These are phyloP conservation scores for Lophium mytilinum DNA, from an alignment of 495 filamentous ascomycete species.

Conservation along the genomic window DNA sequence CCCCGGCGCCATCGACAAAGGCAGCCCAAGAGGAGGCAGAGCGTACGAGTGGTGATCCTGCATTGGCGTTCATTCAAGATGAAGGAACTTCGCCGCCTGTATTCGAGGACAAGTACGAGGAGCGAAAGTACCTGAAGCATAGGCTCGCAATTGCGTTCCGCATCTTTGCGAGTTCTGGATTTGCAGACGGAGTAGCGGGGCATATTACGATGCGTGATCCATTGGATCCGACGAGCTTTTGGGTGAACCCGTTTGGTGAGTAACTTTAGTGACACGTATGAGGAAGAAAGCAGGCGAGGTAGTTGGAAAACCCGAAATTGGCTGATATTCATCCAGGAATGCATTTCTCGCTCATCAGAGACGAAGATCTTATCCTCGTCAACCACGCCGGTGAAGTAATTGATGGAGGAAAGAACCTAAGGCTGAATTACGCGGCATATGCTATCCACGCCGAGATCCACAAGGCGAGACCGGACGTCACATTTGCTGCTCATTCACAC, in stretches of 20 bases:
- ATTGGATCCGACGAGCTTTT: conserved; percentile 12
- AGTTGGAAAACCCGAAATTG: not conserved
- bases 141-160: conserved; percentile 66
- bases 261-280: not conserved
- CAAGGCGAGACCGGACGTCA: conserved; percentile 44
- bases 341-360: conserved; percentile 49
- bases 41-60: not conserved
- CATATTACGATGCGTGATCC: conserved; percentile 51
- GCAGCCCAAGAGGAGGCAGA: not conserved
- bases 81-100: conserved; percentile 6
- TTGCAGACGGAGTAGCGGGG: conserved; percentile 62
- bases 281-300: not conserved
- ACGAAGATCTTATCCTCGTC: conserved; percentile 47
- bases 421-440: conserved; percentile 59
- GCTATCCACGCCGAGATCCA: conserved; percentile 57
- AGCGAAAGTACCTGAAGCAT: conserved; percentile 62
- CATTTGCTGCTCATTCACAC: conserved; percentile 50
- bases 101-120: conserved; percentile 49
- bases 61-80: conserved; percentile 7
- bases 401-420: conserved; percentile 39
- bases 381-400: conserved; percentile 45
- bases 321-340: no score
- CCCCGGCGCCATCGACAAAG: not conserved
- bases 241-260: no score
- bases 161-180: conserved; percentile 60